These are phyloP conservation scores for Biscogniauxia marginata DNA, from an alignment of 2,329 filamentous ascomycete genomes.

Conservation along the genomic window DNA sequence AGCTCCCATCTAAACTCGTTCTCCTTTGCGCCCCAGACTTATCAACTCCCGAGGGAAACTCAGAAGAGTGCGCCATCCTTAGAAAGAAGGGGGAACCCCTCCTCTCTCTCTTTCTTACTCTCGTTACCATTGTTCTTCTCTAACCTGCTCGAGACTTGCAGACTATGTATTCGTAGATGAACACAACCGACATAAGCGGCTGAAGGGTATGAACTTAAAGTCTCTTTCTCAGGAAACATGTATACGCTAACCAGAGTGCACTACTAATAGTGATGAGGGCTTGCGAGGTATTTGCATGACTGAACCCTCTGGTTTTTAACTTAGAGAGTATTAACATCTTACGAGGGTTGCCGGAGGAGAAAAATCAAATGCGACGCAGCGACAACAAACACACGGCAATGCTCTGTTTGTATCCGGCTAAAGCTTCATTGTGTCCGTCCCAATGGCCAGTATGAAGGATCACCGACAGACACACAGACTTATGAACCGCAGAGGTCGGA, in stretches of 20 bases:
- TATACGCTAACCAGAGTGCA: slow-evolving; percentile 18
- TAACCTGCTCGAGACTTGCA: slow-evolving; percentile 38
- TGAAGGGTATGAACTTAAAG: slow-evolving; percentile 77
- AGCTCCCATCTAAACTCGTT: slow-evolving; percentile 72
- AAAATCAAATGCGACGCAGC: slow-evolving; percentile 99
- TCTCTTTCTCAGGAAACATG: slow-evolving; percentile 1
- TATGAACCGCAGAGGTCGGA: slow-evolving; percentile 51
- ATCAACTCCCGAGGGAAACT: slow-evolving; percentile 65
- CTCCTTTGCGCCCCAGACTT: slow-evolving; percentile 66
- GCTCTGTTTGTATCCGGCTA: slow-evolving; percentile 85
- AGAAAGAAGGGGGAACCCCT: slow-evolving; percentile 7
- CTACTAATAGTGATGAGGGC: slow-evolving; percentile 81
- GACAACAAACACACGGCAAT: slow-evolving; percentile 96
- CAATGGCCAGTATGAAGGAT: slow-evolving; percentile 72
- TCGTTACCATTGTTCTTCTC: no score
- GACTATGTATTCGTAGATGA: slow-evolving; percentile 99
- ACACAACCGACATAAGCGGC: slow-evolving; percentile 93
- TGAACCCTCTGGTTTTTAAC: not conserved
- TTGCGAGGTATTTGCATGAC: slow-evolving; percentile 50
- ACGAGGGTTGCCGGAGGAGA: slow-evolving; percentile 81
- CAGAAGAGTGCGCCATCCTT: slow-evolving; percentile 73
- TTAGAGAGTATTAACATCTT: not conserved
- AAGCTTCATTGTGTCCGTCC: slow-evolving; percentile 93
- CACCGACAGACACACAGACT: slow-evolving; percentile 36
- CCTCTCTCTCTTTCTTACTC: no score